A percentile compares a stretch with the other conserved stretches of the same genome.
phyloP scores from a whole-genome alignment of 805 yeast genomes.

The Metschnikowia noctiluminum region DNA sequence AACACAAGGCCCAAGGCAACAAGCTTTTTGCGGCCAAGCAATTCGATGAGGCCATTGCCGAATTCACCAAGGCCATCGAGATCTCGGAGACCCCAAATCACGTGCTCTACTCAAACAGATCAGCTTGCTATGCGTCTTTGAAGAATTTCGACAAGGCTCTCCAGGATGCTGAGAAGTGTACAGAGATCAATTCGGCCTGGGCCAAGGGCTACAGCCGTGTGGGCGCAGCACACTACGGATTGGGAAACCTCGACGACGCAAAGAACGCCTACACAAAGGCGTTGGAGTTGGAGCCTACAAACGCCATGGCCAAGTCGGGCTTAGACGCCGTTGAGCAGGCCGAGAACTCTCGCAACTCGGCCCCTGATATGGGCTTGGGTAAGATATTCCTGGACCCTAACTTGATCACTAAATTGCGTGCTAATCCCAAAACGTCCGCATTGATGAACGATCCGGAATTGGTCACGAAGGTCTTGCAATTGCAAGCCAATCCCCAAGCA shows the following conservation, averaged over 20 bases:
- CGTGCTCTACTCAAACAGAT: slow-evolving; percentile 89
- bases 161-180: slow-evolving; percentile 81
- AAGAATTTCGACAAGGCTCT: slow-evolving; percentile 72
- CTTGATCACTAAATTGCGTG: slow-evolving; percentile 67
- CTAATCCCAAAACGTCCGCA: slow-evolving; percentile 84
- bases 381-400: slow-evolving; percentile 78
- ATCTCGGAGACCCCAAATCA: slow-evolving; percentile 82
- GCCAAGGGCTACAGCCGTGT: slow-evolving; percentile 93
- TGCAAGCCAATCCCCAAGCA: slow-evolving; percentile 72
- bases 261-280: slow-evolving; percentile 71
- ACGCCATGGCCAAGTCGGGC: slow-evolving; percentile 86
- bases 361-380: slow-evolving; percentile 74
- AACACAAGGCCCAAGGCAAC: slow-evolving; percentile 88
- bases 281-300: slow-evolving; percentile 71
- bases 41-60: slow-evolving; percentile 72
- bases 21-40: slow-evolving; percentile 88
- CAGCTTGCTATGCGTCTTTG: slow-evolving; percentile 84
- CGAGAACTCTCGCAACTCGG: slow-evolving; percentile 46
- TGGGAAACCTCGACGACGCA: slow-evolving; percentile 76
- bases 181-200: slow-evolving; percentile 80
- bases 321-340: slow-evolving; percentile 66
- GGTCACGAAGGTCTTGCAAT: slow-evolving; percentile 60
- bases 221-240: slow-evolving; percentile 91
- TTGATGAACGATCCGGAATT: slow-evolving; percentile 84
- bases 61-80: slow-evolving; percentile 83